These are phyloP conservation scores for Trypanosoma lewisi DNA, from an alignment of 208 protist species.

Conservation along the genomic window DNA sequence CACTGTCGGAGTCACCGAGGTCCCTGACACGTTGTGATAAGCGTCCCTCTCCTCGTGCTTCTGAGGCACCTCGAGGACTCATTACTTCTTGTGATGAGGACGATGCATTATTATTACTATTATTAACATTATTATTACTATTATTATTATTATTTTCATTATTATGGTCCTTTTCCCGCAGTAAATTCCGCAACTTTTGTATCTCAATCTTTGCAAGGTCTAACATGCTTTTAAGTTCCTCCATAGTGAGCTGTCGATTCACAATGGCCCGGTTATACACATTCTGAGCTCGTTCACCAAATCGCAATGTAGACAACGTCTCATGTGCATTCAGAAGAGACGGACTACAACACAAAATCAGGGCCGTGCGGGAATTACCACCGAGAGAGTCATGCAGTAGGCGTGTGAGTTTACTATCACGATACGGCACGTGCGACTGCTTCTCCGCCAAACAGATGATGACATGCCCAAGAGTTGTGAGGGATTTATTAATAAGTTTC, in stretches of 20 bases:
- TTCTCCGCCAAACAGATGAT: constrained; percentile 82
- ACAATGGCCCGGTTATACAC: constrained; percentile 82
- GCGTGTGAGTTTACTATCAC: constrained; percentile 86
- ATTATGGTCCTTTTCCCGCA: background rate
- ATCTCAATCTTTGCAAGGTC: constrained; percentile 70
- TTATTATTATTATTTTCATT: no score
- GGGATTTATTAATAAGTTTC: constrained; percentile 91
- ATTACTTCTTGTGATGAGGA: background rate
- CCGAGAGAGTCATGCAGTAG: constrained; percentile 88
- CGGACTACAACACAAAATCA: constrained; percentile 88
- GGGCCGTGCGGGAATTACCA: constrained; percentile 88
- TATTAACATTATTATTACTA: no score
- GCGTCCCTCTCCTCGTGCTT: background rate
- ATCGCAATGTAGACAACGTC: constrained; percentile 88
- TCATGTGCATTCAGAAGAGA: constrained; percentile 75
- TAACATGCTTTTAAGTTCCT: constrained; percentile 75
- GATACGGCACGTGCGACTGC: constrained; percentile 75
- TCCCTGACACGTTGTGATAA: background rate
- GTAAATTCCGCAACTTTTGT: constrained; percentile 24
- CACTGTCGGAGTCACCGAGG: background rate
- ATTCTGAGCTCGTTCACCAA: constrained; percentile 81
- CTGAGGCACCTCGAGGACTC: background rate
- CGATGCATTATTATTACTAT: no score
- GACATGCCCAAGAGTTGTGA: constrained; percentile 83
- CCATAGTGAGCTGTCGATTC: constrained; percentile 73